Evolutionary conservation across 1,139 yeast genomes (phyloP), one percentile per base, ranked within the genome.

Genomic region (Candida sp.): DNA sequence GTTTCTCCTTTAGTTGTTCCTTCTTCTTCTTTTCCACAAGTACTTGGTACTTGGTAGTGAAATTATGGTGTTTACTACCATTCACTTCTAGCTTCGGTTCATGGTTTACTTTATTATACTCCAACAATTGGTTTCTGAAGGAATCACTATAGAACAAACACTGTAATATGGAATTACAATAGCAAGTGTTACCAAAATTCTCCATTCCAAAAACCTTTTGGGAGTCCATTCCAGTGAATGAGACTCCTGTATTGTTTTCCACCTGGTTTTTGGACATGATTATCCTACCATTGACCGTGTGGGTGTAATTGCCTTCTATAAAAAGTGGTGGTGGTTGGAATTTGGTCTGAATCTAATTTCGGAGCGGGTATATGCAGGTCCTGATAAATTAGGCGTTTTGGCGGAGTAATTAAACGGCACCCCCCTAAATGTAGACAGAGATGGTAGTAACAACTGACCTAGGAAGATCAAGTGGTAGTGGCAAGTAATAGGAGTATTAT

Each of bases 171-270:
- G 97, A 89, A 57, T 93, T 93, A 63, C 96, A 89, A 64, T 93
- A 93, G 66, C 99, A 91, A 0, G 96, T 91, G 61, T 87, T 84
- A 29, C 98, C 97, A 61, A 90, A 91, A 64, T 93, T 93, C 62
- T 93, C 98, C 81, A 91, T 83, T 5, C 99, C 99, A 64, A 84
- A 93, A 35, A 90, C 78, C 63, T 90, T 85, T 47, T 76, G 70
- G 11, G 82, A 68, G 1, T 90, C 91, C 59, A 82, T 84, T 4
- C 89, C 90, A 56, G 7, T 9, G 9, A 29, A 37, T 9, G 7
- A 5, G 15, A n/a, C 34, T 5, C 34, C 22, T 4, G 12, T 4
- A 15, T 11, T 29, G 25, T 19, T 37, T 4, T 37, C 34, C 8
- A 37, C 9, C 8, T 37, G 34, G 27, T 12, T 30, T 11, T 21